Percentiles rank a stretch among this genome's conserved stretches.
Conservation (phyloP, 2,329 filamentous ascomycete species). For the Decorospora gaudefroyi region DNA sequence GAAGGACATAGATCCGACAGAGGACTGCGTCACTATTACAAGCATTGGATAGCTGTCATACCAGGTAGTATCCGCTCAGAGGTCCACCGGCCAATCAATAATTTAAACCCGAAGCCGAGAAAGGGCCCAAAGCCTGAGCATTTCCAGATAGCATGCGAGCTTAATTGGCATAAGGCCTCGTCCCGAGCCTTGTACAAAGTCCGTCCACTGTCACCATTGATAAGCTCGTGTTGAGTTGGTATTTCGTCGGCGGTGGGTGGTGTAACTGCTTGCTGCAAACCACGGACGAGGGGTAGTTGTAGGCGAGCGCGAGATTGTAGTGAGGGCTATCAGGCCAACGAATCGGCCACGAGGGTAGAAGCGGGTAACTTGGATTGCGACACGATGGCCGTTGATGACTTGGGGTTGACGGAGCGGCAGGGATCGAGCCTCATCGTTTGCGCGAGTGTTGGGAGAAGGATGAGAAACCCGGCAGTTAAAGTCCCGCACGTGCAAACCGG, state of each 20-base stretch:
- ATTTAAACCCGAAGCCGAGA: not conserved
- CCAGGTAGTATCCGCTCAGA: conserved; percentile 1
- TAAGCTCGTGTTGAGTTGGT: too few species aligned
- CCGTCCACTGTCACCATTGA: too few species aligned
- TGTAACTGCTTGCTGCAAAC: not conserved
- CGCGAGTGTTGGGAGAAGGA: too few species aligned
- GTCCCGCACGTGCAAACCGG: conserved; percentile 6
- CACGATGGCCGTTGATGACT: conserved; percentile 8
- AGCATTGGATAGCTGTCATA: not conserved
- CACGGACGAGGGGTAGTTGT: not conserved
- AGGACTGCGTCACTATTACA: conserved; percentile 25
- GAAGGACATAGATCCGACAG: not conserved
- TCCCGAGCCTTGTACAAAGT: too few species aligned
- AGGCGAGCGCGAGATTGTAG: too few species aligned
- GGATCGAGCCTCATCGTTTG: too few species aligned
- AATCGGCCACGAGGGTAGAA: not conserved
- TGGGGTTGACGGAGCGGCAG: not conserved
- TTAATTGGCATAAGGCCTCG: too few species aligned
- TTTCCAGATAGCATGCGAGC: too few species aligned
- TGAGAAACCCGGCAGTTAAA: conserved; percentile 5
- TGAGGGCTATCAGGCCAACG: not conserved
- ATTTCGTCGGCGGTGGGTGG: too few species aligned
- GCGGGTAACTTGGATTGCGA: conserved; percentile 4
- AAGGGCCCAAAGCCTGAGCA: conserved; percentile 4
- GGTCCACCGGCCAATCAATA: too few species aligned